Percentiles rank a stretch among this genome's conserved stretches.
Evolutionary conservation across 2,329 filamentous ascomycete genomes (phyloP).

Genomic region (Elsinoe batatas): DNA sequence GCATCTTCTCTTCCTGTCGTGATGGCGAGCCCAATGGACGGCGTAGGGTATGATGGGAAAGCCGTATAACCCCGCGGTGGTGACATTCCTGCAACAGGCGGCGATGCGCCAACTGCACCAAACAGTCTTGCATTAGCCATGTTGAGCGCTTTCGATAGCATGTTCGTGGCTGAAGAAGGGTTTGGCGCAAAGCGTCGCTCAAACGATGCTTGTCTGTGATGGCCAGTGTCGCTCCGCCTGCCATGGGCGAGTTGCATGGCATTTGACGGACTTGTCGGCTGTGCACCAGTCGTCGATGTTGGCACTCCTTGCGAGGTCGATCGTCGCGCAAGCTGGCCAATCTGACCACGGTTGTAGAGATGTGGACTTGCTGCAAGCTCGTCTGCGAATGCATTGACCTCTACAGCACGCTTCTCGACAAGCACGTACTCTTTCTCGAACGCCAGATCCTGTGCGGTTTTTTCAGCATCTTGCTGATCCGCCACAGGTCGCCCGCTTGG

Average conservation of each 20-base stretch:
- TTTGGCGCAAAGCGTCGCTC: conserved; percentile 66
- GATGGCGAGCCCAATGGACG: conserved; percentile 56
- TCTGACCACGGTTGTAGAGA: conserved; percentile 41
- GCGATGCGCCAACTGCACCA: conserved; percentile 56
- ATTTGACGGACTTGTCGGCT: conserved; percentile 54
- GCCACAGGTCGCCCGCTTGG: conserved; percentile 27
- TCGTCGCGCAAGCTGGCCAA: conserved; percentile 54
- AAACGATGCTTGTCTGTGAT: conserved; percentile 69
- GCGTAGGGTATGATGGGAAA: conserved; percentile 73
- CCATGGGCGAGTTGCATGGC: conserved; percentile 66
- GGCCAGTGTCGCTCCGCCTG: conserved; percentile 49
- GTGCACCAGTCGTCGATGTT: conserved; percentile 58
- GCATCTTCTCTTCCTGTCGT: conserved; percentile 49
- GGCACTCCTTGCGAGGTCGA: conserved; percentile 68
- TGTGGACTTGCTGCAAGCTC: conserved; percentile 75
- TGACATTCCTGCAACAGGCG: conserved; percentile 55
- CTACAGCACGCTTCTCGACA: conserved; percentile 88
- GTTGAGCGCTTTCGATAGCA: conserved; percentile 88
- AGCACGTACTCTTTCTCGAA: conserved; percentile 92
- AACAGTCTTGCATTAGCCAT: conserved; percentile 74
- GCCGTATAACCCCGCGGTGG: conserved; percentile 68
- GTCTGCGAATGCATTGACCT: conserved; percentile 94
- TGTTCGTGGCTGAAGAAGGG: conserved; percentile 72
- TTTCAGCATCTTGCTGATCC: conserved; percentile 41
- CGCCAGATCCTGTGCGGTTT: conserved; percentile 73